Evolutionary conservation across 768 basidiomycete species (phyloP).

Genomic region (Kwoniella pini): DNA sequence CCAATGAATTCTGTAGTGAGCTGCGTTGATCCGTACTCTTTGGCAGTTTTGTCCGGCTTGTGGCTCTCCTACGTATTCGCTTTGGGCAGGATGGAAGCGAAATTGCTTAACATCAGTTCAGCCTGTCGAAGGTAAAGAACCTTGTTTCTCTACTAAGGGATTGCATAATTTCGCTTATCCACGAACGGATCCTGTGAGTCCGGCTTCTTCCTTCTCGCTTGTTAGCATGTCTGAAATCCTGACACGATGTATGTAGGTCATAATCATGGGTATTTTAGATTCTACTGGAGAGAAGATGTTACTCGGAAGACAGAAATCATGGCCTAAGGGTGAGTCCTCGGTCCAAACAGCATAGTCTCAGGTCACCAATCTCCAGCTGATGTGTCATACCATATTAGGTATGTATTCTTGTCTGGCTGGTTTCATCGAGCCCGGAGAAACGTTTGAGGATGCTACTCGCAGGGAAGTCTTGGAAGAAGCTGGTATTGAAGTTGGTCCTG

Average conservation of each 20-base stretch:
- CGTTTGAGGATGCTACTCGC: conserved; percentile 87
- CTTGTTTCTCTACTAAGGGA: conserved; percentile 64
- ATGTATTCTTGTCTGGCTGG: conserved; percentile 86
- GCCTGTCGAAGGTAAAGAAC: conserved; percentile 34
- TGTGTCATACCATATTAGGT: conserved; percentile 10
- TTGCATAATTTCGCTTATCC: conserved; percentile 72
- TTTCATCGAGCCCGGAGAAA: conserved; percentile 91
- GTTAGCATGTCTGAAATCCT: no score
- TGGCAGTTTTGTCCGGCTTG: conserved; percentile 84
- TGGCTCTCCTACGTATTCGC: conserved; percentile 73
- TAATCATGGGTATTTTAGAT: conserved; percentile 85
- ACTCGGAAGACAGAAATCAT: conserved; percentile 70
- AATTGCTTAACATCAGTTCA: conserved; percentile 63
- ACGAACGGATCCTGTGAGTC: conserved; percentile 50
- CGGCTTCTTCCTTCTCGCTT: no score
- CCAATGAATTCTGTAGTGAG: no score
- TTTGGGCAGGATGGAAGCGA: conserved; percentile 97
- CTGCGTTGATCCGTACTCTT: no score
- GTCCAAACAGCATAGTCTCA: not conserved
- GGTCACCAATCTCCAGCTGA: not conserved
- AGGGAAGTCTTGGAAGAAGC: conserved; percentile 97
- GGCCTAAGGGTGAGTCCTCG: conserved; percentile 52
- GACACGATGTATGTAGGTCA: conserved; percentile 60
- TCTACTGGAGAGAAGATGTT: conserved; percentile 78
- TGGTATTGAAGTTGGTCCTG: conserved; percentile 79